phyloP scores from a whole-genome alignment of 78 protist genomes.

The Trichosphaerium sp. region DNA sequence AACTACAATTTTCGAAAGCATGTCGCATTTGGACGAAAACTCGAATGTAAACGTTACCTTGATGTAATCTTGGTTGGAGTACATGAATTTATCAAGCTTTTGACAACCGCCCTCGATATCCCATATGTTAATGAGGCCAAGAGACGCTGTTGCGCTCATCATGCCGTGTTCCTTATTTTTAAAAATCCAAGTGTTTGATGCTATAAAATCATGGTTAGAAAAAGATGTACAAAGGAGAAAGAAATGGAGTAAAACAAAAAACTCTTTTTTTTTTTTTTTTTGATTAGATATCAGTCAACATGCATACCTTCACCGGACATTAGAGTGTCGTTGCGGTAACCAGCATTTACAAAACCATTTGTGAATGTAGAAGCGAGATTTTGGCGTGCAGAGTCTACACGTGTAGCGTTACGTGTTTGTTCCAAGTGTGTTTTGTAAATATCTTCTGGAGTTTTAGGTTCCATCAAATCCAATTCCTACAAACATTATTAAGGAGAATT shows the following conservation, averaged over 20 bases:
- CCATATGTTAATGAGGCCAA: conserved; percentile 92
- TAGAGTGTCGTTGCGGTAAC: conserved; percentile 84
- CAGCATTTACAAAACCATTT: conserved; percentile 92
- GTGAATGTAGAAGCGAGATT: conserved; percentile 91
- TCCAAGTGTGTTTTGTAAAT: conserved; percentile 78
- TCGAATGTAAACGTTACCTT: conserved; percentile 6
- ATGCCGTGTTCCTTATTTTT: conserved; percentile 88
- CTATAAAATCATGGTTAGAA: no score
- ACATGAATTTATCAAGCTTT: conserved; percentile 67
- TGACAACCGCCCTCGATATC: conserved; percentile 85
- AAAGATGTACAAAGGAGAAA: background rate
- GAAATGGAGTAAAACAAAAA: background rate
- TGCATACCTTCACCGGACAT: conserved; percentile 55
- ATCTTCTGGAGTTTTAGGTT: conserved; percentile 94
- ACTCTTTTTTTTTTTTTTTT: no score
- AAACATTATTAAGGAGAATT: no score
- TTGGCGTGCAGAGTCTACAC: conserved; percentile 69
- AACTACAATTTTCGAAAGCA: background rate
- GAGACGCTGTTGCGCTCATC: conserved; percentile 88
- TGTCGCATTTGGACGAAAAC: background rate
- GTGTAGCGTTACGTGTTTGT: conserved; percentile 1
- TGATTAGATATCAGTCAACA: background rate
- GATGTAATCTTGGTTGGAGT: conserved; percentile 57
- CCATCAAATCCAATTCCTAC: conserved; percentile 85
- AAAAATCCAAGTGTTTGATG: conserved; percentile 71